Percentiles rank a stretch among this genome's conserved stretches.
phyloP scores from a whole-genome alignment of 1,139 yeast genomes.

The Candida tunisiensis region DNA sequence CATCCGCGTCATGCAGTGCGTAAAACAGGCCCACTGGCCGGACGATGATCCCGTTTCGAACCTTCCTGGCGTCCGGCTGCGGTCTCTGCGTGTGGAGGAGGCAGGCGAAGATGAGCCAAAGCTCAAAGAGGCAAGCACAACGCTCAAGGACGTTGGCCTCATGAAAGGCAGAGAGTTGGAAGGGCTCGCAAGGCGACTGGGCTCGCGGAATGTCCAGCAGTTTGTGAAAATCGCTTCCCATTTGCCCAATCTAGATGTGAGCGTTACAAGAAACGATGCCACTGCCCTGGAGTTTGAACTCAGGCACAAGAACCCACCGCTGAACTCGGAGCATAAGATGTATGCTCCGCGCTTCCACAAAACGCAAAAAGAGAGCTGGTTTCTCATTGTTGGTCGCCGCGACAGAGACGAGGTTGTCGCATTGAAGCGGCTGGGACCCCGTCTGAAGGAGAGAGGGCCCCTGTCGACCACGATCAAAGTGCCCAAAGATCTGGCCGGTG shows the following conservation, averaged over 20 bases:
- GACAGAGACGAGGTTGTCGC: neutral
- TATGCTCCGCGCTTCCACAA: conserved; percentile 77
- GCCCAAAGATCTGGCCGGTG: neutral
- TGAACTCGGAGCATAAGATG: conserved; percentile 25
- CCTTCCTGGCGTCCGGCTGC: conserved; percentile 41
- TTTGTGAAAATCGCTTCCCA: conserved; percentile 25
- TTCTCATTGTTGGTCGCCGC: conserved; percentile 28
- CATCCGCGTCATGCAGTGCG: conserved; percentile 62
- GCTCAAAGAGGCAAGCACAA: too few species aligned
- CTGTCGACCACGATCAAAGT: neutral
- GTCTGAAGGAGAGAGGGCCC: too few species aligned
- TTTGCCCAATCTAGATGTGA: conserved; percentile 11
- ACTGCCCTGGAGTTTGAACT: neutral
- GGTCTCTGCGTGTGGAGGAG: neutral
- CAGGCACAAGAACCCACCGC: conserved; percentile 35
- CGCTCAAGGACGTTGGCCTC: conserved; percentile 3
- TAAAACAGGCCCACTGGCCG: conserved; percentile 81
- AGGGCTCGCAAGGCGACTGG: conserved; percentile 17
- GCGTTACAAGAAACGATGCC: neutral
- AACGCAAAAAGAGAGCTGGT: conserved; percentile 90
- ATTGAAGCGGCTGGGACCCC: neutral
- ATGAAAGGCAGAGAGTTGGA: conserved; percentile 22
- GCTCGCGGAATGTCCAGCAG: too few species aligned
- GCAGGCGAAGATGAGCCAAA: conserved; percentile 1
- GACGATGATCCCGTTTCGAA: conserved; percentile 55